A percentile compares a stretch with the other conserved stretches of the same genome.
phyloP scores from a whole-genome alignment of 176 grass and related monocot genomes.

The Triticum aestivum region IWGSC_CS_RefSeq_v2.1 NC_057799.1:622424348-622424847 shows the following conservation, averaged over 20 bases:
- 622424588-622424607: constrained; percentile 79
- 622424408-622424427: no score
- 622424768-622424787: constrained; percentile 63
- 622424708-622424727: neutral
- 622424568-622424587: constrained; percentile 68
- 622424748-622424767: constrained; percentile 27
- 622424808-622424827: constrained; percentile 48
- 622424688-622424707: no score
- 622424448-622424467: neutral
- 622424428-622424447: neutral
- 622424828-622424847: constrained; percentile 76
- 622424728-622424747: neutral
- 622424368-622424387: no score
- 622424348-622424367: no score
- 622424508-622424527: no score
- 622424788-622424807: constrained; percentile 49
- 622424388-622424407: no score
- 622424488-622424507: neutral
- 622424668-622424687: no score
- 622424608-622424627: constrained; percentile 90
- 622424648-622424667: neutral
- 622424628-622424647: constrained; percentile 86
- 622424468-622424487: neutral
- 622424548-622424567: neutral
- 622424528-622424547: no score